These are phyloP conservation scores for Wolfiporia cocos DNA, from an alignment of 1,284 basidiomycete genomes.

Conservation along the genomic window DNA sequence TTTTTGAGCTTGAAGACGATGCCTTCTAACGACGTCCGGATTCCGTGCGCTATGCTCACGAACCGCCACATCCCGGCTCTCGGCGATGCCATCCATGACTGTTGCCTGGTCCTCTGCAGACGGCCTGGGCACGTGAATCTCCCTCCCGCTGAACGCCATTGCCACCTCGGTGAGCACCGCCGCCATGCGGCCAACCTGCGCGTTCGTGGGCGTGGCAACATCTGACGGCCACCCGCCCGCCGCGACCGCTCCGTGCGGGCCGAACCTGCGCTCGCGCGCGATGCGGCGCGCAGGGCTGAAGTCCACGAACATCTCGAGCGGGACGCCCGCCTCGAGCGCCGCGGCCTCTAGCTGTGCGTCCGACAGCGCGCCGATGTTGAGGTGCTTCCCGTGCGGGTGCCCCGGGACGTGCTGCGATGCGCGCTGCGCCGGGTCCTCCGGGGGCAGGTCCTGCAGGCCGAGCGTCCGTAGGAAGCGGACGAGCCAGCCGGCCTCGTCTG, in stretches of 20 bases:
- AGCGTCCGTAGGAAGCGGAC: constrained; percentile 1
- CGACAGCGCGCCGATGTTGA: constrained; percentile 55
- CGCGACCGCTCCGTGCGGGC: constrained; percentile 18
- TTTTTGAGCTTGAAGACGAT: not conserved
- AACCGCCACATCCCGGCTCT: not conserved
- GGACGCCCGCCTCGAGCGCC: constrained; percentile 57
- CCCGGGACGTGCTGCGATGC: constrained; percentile 13
- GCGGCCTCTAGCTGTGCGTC: constrained; percentile 47
- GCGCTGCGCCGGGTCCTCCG: constrained; percentile 3
- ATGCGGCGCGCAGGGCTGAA: constrained; percentile 9
- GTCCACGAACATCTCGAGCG: constrained; percentile 39
- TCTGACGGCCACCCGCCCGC: constrained; percentile 18
- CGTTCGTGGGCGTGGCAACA: constrained; percentile 22
- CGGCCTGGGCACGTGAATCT: constrained; percentile 15
- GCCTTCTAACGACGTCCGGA: not conserved
- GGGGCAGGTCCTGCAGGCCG: not conserved
- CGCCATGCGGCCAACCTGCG: constrained; percentile 43
- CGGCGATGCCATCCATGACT: not conserved
- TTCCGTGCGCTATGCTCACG: not conserved
- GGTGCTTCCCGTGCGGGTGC: constrained; percentile 37
- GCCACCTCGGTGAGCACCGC: constrained; percentile 43
- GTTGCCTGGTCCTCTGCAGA: constrained; percentile 2
- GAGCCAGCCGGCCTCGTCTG: constrained; percentile 8
- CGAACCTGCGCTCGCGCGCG: constrained; percentile 14
- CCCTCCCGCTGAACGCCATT: constrained; percentile 28